Evolutionary conservation across 495 filamentous ascomycete species (phyloP), one percentile per base, ranked within the genome.

Genomic region (Pyrenula aspistea): DNA sequence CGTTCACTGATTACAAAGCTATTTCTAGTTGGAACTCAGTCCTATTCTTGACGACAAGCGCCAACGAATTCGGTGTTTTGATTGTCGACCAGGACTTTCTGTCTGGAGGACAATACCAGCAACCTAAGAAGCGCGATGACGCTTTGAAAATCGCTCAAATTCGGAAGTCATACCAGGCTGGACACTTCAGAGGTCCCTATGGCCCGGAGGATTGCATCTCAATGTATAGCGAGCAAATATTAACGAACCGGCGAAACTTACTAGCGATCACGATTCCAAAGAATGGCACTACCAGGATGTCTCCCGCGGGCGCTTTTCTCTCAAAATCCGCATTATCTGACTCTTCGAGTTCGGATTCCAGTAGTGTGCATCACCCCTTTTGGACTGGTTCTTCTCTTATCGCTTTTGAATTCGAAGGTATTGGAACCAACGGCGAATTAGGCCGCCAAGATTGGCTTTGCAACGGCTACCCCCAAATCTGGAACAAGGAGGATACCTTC

Each of bases 41-140:
- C 2, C 59, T 76, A 1, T 74, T 76, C 58, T 61, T 68, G 24
- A 67, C 70, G 2, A 62, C 73, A 2, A 67, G 64, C 0, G 67
- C 68, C 10, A 65, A 68, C 53, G 59, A 70, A 24, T 74, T 71
- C 51, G 63, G 63, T 2, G 57, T 68, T 10, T 57, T 70, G 10
- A 56, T 68, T 2, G 69, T 68, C 19, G 62, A 62, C n/a, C 55
- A 67, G 47, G 59, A 61, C 1, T 69, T 74, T 21, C 47, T 25
- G 19, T 8, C 31, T 3, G 21, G 22, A n/a, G 25, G n/a, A 8
- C 20, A 11, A 50, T 42, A 42, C 31, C n/a, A n/a, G n/a, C n/a
- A n/a, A n/a, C n/a, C n/a, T n/a, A 42, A 8, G 15, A 42, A 42
- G 8, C 31, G 8, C 31, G 31, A 42, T 15, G 31, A 15, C 31